These are phyloP conservation scores for Daedalea quercina DNA, from an alignment of 768 basidiomycete genomes.

Conservation along the genomic window DNA sequence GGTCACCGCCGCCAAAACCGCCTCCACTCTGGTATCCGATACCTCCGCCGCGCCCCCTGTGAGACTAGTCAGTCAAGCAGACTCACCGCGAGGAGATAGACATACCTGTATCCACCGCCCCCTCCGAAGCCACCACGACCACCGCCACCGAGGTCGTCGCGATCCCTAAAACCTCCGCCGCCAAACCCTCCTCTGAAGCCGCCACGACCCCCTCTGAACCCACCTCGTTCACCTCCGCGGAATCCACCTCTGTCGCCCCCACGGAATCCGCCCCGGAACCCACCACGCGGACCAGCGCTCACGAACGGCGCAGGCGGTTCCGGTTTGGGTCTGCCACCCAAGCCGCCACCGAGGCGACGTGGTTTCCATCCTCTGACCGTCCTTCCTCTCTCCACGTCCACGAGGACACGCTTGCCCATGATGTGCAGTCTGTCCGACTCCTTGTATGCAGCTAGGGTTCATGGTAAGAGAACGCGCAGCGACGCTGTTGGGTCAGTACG, in stretches of 20 bases:
- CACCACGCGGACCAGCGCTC: constrained; percentile 38
- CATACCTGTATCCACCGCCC: constrained; percentile 12
- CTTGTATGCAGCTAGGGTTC: constrained; percentile 79
- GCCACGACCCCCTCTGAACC: constrained; percentile 27
- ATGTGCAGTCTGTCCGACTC: constrained; percentile 96
- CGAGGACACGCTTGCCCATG: constrained; percentile 91
- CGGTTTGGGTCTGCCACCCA: constrained; percentile 96
- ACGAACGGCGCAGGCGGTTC: constrained; percentile 34
- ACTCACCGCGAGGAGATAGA: not conserved
- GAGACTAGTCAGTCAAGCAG: not conserved
- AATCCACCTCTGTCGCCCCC: constrained; percentile 36
- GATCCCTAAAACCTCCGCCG: constrained; percentile 31
- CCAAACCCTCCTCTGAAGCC: constrained; percentile 36
- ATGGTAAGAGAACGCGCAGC: constrained; percentile 16
- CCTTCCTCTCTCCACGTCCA: constrained; percentile 96
- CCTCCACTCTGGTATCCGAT: constrained; percentile 63
- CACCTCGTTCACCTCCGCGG: constrained; percentile 29
- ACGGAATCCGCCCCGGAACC: constrained; percentile 29
- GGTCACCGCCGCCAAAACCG: constrained; percentile 29
- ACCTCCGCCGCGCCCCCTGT: constrained; percentile 61
- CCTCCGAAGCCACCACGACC: constrained; percentile 31
- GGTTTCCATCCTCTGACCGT: constrained; percentile 99
- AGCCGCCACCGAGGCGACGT: constrained; percentile 89
- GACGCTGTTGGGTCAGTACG: constrained; percentile 16
- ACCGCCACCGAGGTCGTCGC: constrained; percentile 31